Base-by-base conservation (phyloP, 2,329 filamentous ascomycete species). In the Talaromyces islandicus region DNA sequence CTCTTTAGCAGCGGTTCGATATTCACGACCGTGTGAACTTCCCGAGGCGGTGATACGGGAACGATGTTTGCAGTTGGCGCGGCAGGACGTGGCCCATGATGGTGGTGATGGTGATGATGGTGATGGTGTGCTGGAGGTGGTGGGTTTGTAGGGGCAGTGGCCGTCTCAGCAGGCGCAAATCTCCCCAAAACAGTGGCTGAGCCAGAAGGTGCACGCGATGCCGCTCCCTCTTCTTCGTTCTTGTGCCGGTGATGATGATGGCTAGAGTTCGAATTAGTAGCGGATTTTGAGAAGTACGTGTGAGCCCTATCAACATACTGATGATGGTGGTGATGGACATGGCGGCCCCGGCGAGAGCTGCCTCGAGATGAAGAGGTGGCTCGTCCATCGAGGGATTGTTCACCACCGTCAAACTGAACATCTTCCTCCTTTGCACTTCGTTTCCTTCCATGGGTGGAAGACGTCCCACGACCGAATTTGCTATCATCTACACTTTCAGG, bases 391-490 rank as follows among this genome's bases (percentile, higher is more conserved):
- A 82, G 83, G 60, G 80, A 84, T 60, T 85, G 85, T 60, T 94
- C 90, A 62, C 86, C 90, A 62, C 86, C 73, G 50, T 85, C 91
- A 32, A 80, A 80, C 63, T 83, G 84, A 30, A 73, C 73, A 57
- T 96, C 90, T 70, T 91, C 91, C 2, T 96, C 90, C 69, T 91
- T 91, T 2, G 87, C 78, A 72, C 91, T 90, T 63, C 90, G 71
- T 24, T 73, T 81, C 60, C 87, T 82, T 69, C 86, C 86, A 48
- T 81, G 82, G 51, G 83, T 80, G 10, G 78, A 77, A 4, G 78
- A 79, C 12, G 69, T 67, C 41, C 75, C 75, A 38, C 81, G 77
- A 59, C 71, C 66, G 55, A 72, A 72, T 64, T 72, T 79, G 29
- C 70, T 71, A 57, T 76, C 73, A 60, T 78, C 78, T 52, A 67